Conservation (phyloP, 1,284 basidiomycete species). For the Termitomyces sp. region DNA sequence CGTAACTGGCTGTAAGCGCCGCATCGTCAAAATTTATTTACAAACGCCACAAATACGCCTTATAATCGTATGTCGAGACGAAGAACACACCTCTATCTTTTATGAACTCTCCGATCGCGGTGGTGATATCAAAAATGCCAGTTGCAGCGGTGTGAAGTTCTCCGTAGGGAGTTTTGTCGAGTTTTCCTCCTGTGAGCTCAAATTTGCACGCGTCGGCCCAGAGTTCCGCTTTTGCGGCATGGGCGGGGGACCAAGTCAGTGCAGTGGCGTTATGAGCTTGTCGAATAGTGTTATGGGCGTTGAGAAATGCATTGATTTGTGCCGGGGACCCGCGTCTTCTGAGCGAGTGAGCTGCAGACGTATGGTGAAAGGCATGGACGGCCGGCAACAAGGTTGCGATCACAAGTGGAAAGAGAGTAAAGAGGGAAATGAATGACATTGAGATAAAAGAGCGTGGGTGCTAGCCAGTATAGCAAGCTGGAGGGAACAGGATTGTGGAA, state of each 20-base stretch:
- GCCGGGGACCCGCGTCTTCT: conserved; percentile 20
- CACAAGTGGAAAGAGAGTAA: conserved; percentile 14
- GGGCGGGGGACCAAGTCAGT: conserved; percentile 42
- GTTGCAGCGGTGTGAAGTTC: conserved; percentile 56
- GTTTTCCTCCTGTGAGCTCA: conserved; percentile 39
- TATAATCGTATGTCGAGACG: background rate
- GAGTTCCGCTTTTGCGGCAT: conserved; percentile 40
- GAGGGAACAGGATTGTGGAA: conserved; percentile 4
- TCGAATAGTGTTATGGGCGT: conserved; percentile 45
- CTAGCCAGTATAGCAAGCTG: no score
- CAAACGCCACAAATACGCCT: background rate
- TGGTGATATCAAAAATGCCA: conserved; percentile 37
- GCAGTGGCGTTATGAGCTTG: conserved; percentile 35
- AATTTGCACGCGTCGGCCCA: conserved; percentile 50
- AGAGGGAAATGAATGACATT: conserved; percentile 21
- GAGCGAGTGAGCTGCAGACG: conserved; percentile 14
- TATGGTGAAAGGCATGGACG: conserved; percentile 6
- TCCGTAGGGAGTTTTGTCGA: conserved; percentile 39
- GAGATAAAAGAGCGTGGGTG: conserved; percentile 28
- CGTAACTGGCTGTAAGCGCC: conserved; percentile 29
- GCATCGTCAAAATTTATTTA: conserved; percentile 3
- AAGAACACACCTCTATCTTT: conserved; percentile 41
- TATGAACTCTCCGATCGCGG: conserved; percentile 45
- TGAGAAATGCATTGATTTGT: conserved; percentile 35
- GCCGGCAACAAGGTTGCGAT: conserved; percentile 8